Percentiles rank a stretch among this genome's conserved stretches.
Evolutionary conservation across 2,329 filamentous ascomycete species (phyloP).

Genomic region (Colletotrichum acutatum): DNA sequence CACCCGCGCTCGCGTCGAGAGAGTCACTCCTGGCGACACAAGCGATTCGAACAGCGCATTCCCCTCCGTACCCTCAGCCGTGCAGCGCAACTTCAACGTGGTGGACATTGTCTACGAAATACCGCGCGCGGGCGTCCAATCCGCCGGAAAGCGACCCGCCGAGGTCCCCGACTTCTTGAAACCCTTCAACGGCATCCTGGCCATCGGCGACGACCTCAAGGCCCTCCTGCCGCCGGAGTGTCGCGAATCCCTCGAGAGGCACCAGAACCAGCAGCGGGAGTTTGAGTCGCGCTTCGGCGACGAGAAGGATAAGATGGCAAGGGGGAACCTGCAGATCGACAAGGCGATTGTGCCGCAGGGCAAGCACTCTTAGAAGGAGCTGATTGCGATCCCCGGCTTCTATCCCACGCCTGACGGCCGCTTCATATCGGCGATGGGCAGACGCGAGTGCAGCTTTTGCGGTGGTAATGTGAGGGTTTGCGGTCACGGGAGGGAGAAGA

Average conservation of each 20-base stretch:
- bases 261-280: slow-evolving; percentile 69
- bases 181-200: slow-evolving; percentile 70
- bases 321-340: slow-evolving; percentile 67
- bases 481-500: not conserved
- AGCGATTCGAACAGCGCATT: slow-evolving; percentile 50
- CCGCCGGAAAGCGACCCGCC: slow-evolving; percentile 48
- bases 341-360: slow-evolving; percentile 69
- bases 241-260: slow-evolving; percentile 76
- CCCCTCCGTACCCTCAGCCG: slow-evolving; percentile 58
- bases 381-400: not conserved
- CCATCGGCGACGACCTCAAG: slow-evolving; percentile 72
- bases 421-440: not conserved
- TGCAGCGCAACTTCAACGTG: slow-evolving; percentile 67
- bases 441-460: slow-evolving; percentile 8
- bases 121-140: slow-evolving; percentile 58
- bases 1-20: slow-evolving; percentile 85
- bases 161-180: slow-evolving; percentile 57
- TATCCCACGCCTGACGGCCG: not conserved
- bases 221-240: slow-evolving; percentile 77
- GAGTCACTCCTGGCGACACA: slow-evolving; percentile 59
- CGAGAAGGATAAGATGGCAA: slow-evolving; percentile 68
- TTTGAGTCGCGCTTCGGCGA: slow-evolving; percentile 83
- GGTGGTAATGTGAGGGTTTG: not conserved
- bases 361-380: slow-evolving; percentile 27
- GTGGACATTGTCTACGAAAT: slow-evolving; percentile 66